Conservation (phyloP, 352 stramenopile genomes). For the Phytophthora sp. region DNA sequence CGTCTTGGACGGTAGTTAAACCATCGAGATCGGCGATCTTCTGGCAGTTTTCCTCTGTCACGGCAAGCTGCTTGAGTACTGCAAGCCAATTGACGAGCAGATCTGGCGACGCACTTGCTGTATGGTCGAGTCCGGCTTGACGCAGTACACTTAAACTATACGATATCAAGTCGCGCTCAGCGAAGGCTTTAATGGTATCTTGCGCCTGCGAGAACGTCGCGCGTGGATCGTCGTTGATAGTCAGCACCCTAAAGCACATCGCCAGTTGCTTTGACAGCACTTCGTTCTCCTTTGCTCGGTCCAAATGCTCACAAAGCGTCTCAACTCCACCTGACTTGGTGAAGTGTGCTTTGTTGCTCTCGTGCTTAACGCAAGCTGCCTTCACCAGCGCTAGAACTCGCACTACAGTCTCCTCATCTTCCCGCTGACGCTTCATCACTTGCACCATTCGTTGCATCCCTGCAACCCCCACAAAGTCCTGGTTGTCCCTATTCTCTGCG, state of each 20-base stretch:
- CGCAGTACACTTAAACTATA: constrained; percentile 54
- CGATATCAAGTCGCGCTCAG: constrained; percentile 55
- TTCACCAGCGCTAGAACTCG: constrained; percentile 48
- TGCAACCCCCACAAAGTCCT: constrained; percentile 59
- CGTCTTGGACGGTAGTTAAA: constrained; percentile 57
- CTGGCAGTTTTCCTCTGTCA: constrained; percentile 79
- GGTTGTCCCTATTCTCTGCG: constrained; percentile 58
- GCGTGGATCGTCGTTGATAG: constrained; percentile 73
- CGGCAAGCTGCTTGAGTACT: constrained; percentile 79
- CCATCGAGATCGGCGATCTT: constrained; percentile 67
- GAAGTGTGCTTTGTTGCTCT: constrained; percentile 74
- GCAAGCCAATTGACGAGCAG: constrained; percentile 65
- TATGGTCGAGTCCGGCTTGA: constrained; percentile 11
- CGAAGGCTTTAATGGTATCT: constrained; percentile 70
- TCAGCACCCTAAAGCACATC: constrained; percentile 61
- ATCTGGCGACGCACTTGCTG: constrained; percentile 42
- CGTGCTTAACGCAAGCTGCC: constrained; percentile 60
- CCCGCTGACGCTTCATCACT: constrained; percentile 20
- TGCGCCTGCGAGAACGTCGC: constrained; percentile 74
- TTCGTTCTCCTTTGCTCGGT: constrained; percentile 37
- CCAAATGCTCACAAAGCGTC: constrained; percentile 41
- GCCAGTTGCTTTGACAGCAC: constrained; percentile 59
- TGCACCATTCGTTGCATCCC: constrained; percentile 48
- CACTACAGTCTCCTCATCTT: constrained; percentile 22
- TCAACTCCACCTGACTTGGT: constrained; percentile 55